Conservation (phyloP, 2,329 filamentous ascomycete species). For the Coniochaeta prunicola region DNA sequence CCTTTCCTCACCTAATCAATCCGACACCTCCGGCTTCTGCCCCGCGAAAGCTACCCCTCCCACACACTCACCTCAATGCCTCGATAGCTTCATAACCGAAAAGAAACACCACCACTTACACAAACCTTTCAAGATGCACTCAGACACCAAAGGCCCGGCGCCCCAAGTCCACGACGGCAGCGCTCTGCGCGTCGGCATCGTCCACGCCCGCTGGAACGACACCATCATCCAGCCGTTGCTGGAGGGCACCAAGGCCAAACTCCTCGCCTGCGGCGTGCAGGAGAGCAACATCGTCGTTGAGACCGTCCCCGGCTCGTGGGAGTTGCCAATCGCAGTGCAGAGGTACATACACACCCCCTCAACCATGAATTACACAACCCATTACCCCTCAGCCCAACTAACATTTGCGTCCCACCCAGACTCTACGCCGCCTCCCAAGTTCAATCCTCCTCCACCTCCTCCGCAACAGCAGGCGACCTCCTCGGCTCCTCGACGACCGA, state of each 20-base stretch:
- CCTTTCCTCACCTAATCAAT: neutral
- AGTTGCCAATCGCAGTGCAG: conserved; percentile 85
- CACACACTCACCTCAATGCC: neutral
- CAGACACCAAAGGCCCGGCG: conserved; percentile 46
- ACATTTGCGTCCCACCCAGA: conserved; percentile 31
- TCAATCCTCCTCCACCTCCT: conserved; percentile 60
- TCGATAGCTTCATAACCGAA: neutral
- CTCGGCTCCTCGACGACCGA: conserved; percentile 64
- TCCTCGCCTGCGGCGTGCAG: conserved; percentile 72
- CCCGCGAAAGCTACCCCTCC: neutral
- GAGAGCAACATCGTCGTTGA: conserved; percentile 84
- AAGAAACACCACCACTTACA: neutral
- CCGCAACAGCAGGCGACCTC: conserved; percentile 65
- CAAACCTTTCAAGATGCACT: conserved; percentile 32
- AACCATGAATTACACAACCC: neutral
- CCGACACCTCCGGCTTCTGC: neutral
- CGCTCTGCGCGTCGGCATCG: conserved; percentile 80
- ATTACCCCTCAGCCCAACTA: neutral
- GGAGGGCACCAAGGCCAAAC: conserved; percentile 68
- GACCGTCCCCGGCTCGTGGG: conserved; percentile 89
- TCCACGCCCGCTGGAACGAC: conserved; percentile 94
- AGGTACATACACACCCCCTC: conserved; percentile 40
- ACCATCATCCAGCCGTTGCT: conserved; percentile 82
- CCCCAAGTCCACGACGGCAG: conserved; percentile 58
- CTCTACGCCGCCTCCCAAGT: conserved; percentile 82